A percentile compares a stretch with the other conserved stretches of the same genome.
Evolutionary conservation across 768 basidiomycete genomes (phyloP).

Genomic region (Psilocybe cubensis): DNA sequence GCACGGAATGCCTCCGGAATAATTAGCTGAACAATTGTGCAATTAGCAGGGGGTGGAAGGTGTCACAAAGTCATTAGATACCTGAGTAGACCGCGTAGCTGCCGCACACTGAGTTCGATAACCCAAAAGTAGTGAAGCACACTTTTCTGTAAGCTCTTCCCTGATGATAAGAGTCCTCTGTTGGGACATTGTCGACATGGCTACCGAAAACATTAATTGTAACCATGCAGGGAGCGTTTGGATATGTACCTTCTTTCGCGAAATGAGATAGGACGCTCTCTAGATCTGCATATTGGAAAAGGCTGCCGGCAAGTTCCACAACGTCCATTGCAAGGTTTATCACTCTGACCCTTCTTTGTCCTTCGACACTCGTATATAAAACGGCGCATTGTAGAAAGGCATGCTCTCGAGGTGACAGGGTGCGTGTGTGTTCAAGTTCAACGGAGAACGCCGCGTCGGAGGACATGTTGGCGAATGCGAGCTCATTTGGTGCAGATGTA

Average conservation of each 20-base stretch:
- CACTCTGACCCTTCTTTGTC: slow-evolving; percentile 82
- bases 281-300: slow-evolving; percentile 91
- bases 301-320: slow-evolving; percentile 83
- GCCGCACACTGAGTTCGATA: slow-evolving; percentile 91
- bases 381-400: slow-evolving; percentile 87
- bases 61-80: slow-evolving; percentile 33
- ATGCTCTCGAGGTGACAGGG: slow-evolving; percentile 70
- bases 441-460: slow-evolving; percentile 82
- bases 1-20: slow-evolving; percentile 92
- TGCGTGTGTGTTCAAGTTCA: slow-evolving; percentile 70
- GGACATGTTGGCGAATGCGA: slow-evolving; percentile 80
- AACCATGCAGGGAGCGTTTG: neutral
- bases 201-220: slow-evolving; percentile 42
- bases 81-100: slow-evolving; percentile 78
- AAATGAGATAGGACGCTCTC: slow-evolving; percentile 79
- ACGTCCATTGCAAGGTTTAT: slow-evolving; percentile 87
- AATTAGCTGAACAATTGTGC: slow-evolving; percentile 63
- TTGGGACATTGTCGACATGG: slow-evolving; percentile 63
- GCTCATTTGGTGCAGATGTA: slow-evolving; percentile 66
- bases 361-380: slow-evolving; percentile 79
- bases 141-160: slow-evolving; percentile 83
- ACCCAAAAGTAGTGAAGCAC: slow-evolving; percentile 78
- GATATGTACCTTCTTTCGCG: slow-evolving; percentile 71
- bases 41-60: neutral
- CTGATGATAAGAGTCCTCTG: slow-evolving; percentile 76